Evolutionary conservation across 176 grass and related monocot genomes (phyloP), one percentile per base, ranked within the genome.

Genomic region (Oryza meyeriana): DNA sequence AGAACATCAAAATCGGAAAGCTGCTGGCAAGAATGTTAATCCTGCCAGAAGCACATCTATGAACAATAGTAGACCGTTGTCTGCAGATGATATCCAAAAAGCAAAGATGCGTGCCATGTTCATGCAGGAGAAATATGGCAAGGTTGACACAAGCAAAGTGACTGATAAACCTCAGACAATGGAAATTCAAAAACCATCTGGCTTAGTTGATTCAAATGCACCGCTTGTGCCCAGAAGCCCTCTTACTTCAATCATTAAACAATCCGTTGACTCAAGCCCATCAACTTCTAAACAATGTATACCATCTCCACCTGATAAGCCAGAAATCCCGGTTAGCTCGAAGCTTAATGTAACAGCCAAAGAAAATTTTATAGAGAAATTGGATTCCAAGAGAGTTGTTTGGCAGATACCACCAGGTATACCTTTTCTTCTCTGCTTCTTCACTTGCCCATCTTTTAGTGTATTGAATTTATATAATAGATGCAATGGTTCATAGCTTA

Each of bases 31-130:
- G 90, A 93, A 76, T 82, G 75, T 22, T 76, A 87, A 89, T 55
- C 79, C 85, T 85, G 82, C 84, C n/a, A 87, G 89, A 84, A 85
- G 77, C 47, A 72, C 31, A 68, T 71, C 80, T 39, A 73, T 80
- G 71, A 95, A 88, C 78, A 93, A 87, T 77, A 91, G 90, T 59
- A 88, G 93, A 41, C 96, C 96, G 5, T 81, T 99, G 64, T 99
- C 93, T 84, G 90, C 96, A 61, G 96, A 99, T 86, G 96, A 99
- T 87, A 99, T 99, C 58, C 96, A 99, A 65, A 99, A 99, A 48
- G 96, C 96, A 80, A 99, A 99, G 83, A 86, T 92, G 88, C 93
- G 96, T 61, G 96, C 96, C n/a, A 94, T 94, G 82, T 99, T 91
- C 71, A 93, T 95, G 93, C 86, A 91, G 79, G 82, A 95, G 81